Base-by-base conservation (phyloP, 163 green algal species). In the Trebouxiophyceae sp. region DNA sequence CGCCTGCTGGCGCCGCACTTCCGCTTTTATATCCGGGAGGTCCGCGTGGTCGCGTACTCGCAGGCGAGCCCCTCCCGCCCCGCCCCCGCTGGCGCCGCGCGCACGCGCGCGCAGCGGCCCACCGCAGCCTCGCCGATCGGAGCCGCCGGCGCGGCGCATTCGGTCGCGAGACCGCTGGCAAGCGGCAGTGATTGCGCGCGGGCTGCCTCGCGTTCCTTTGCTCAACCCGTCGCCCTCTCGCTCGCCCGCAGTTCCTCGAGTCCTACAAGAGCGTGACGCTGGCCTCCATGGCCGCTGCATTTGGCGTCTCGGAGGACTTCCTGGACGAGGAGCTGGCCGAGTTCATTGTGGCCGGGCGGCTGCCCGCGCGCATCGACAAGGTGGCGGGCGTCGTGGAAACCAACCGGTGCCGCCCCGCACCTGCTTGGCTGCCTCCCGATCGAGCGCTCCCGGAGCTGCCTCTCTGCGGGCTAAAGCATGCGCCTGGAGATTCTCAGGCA, bases 211-310 rank as follows among this genome's bases (percentile, higher is more conserved):
- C n/a, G n/a, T n/a, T n/a, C n/a, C n/a, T n/a, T n/a, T n/a, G n/a
- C n/a, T n/a, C n/a, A n/a, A n/a, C n/a, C n/a, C n/a, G n/a, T n/a
- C n/a, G n/a, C n/a, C n/a, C n/a, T n/a, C n/a, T n/a, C n/a, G n/a
- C n/a, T n/a, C n/a, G n/a, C n/a, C n/a, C n/a, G 26, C 91, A 99
- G 85, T 99, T 97, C 77, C 79, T 99, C 29, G 87, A 97, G 74
- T 88, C 76, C 1, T 99, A 99, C 89, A 97, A 97, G 83, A 93
- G 81, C 59, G 95, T 99, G 28, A 97, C 89, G 4, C 73, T 97
- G 32, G 76, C 82, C 3, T 83, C 74, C 61, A 98, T 99, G 93
- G 91, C 95, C 4, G 65, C 73, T 16, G 75, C 85, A 0, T 99
- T 99, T 78, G 88, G 91, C 33, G 81, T 97, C 2, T 77, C 68